Percentiles rank a stretch among this genome's conserved stretches.
Evolutionary conservation across 306 rosid species (phyloP).

Genomic region (Gastrolobium villosum): DNA sequence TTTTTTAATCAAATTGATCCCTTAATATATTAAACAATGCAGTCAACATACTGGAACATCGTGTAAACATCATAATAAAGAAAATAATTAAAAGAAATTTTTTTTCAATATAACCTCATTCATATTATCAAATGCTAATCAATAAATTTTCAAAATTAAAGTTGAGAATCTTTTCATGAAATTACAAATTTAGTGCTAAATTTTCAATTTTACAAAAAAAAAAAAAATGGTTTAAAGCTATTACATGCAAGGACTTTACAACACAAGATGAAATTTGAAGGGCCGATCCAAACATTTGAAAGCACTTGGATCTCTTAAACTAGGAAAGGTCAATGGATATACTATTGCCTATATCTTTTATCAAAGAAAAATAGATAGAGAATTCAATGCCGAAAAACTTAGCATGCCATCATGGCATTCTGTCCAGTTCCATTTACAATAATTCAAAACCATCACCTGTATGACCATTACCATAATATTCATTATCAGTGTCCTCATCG

Average conservation of each 20-base stretch:
- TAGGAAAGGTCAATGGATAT: background rate
- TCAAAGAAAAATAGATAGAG: background rate
- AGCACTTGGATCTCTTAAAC: no score
- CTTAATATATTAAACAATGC: no score
- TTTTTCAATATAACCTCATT: background rate
- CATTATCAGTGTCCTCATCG: constrained; percentile 12
- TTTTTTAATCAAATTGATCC: no score
- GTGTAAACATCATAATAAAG: no score
- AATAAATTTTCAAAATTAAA: background rate
- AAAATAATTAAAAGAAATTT: no score
- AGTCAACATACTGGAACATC: no score
- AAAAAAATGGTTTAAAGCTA: no score
- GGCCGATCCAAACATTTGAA: background rate
- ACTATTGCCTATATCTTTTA: background rate
- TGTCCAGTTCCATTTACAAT: constrained; percentile 26
- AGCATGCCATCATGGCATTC: constrained; percentile 18
- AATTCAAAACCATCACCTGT: constrained; percentile 40
- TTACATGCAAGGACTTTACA: background rate
- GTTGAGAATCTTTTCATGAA: no score
- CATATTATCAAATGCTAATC: background rate
- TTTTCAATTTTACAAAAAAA: no score
- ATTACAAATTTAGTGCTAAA: background rate
- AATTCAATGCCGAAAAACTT: background rate
- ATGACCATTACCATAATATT: constrained; percentile 38
- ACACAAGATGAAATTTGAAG: background rate